phyloP scores from a whole-genome alignment of 176 grass and related monocot genomes.

The Alopecurus myosuroides region DNA sequence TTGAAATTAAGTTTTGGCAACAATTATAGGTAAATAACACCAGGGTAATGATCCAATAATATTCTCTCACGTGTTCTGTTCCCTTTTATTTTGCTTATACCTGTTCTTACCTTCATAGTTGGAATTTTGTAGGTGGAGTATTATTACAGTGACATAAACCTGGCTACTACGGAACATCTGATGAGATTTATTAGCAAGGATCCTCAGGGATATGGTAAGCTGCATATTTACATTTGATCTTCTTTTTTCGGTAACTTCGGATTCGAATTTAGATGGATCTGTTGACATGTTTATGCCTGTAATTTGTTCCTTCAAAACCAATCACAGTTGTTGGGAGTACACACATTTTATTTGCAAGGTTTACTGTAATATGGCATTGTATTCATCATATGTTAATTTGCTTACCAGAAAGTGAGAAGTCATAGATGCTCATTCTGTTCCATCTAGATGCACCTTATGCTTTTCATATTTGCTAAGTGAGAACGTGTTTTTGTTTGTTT shows the following conservation, averaged over 20 bases:
- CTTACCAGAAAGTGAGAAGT: not conserved
- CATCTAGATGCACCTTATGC: not conserved
- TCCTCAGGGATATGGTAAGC: conserved; percentile 88
- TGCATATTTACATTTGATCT: conserved; percentile 20
- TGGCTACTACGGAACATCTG: conserved; percentile 92
- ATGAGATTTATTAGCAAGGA: conserved; percentile 96
- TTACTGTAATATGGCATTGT: not conserved
- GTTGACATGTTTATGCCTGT: not conserved
- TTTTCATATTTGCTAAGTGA: not conserved
- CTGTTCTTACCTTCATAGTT: not conserved
- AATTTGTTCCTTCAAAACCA: not conserved
- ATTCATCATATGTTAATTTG: not conserved
- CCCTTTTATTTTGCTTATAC: not conserved
- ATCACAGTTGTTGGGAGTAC: not conserved
- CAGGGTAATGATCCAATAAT: not conserved
- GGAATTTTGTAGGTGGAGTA: conserved; percentile 76
- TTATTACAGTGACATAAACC: conserved; percentile 94
- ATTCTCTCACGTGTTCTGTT: not conserved
- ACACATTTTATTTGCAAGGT: not conserved
- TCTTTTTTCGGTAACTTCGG: not conserved
- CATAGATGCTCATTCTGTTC: not conserved
- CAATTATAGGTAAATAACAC: not conserved
- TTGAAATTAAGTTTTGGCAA: not conserved
- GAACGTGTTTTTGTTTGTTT: not conserved
- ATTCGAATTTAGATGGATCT: not conserved